Evolutionary conservation across 2,329 filamentous ascomycete species (phyloP), one percentile per base, ranked within the genome.

Genomic region (Stromatinia cepivora): DNA sequence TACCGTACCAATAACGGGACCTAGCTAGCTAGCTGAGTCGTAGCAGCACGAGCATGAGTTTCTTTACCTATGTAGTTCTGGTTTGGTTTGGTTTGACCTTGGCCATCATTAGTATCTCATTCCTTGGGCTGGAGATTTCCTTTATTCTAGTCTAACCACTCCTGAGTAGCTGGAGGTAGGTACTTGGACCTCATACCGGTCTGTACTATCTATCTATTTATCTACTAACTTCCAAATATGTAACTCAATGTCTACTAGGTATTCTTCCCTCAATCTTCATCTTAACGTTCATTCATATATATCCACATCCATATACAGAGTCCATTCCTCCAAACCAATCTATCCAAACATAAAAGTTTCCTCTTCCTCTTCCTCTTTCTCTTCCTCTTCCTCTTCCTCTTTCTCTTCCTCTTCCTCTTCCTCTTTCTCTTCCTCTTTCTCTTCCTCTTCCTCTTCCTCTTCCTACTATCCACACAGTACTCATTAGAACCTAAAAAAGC

Each of bases 31-130:
- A 53, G 25, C 25, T 13, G 25, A 31, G 7, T 4, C 39, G 31
- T 31, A 31, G 25, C n/a, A 20, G 25, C 31, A 53, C 31, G 52
- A 20, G 13, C 52, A 53, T n/a, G 25, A 31, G 31, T 53, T 10
- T 31, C 52, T 53, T 25, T 25, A 28, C 25, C 17, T 10, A 15
- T 53, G 25, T 15, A 17, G 50, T 5, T 53, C 50, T 17, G 50
- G 50, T 53, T 25, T 25, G n/a, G 50, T 28, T 53, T 53, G 50
- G 25, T 53, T 25, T 53, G 52, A 53, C 25, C 52, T 53, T 53
- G 25, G 52, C 52, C 31, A 53, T 25, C 52, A 53, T 53, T 53
- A 31, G 52, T 20, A 53, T 53, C 52, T n/a, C 52, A 53, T 53
- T 17, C 4, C 52, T 31, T 28, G 15, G 25, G 28, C 50, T 25